Evolutionary conservation across 2,329 filamentous ascomycete species (phyloP).

Genomic region (Fusarium keratoplasticum): DNA sequence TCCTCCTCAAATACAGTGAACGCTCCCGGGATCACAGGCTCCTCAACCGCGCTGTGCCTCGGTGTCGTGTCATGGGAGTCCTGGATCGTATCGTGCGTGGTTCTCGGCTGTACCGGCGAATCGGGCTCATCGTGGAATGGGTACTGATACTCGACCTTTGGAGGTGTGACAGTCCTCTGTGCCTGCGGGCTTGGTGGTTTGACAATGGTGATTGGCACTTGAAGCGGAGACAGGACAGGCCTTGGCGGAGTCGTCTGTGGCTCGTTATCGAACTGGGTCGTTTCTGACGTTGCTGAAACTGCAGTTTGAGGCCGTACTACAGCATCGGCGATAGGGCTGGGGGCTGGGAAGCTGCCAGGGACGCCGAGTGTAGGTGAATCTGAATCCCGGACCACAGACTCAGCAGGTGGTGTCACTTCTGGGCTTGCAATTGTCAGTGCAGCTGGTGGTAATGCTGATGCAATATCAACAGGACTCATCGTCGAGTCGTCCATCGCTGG

Average conservation of each 20-base stretch:
- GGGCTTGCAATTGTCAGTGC: conserved; percentile 32
- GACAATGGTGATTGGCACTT: conserved; percentile 42
- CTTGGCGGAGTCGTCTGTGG: conserved; percentile 69
- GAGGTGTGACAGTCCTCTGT: conserved; percentile 29
- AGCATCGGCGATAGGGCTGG: conserved; percentile 51
- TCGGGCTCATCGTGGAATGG: conserved; percentile 61
- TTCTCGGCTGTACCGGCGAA: conserved; percentile 27
- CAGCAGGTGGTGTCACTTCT: conserved; percentile 16
- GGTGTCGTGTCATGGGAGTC: conserved; percentile 39
- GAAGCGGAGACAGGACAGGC: conserved; percentile 45
- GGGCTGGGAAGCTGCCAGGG: conserved; percentile 69
- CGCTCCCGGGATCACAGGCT: conserved; percentile 43
- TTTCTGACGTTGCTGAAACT: conserved; percentile 68
- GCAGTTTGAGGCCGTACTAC: conserved; percentile 69
- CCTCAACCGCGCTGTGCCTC: conserved; percentile 4
- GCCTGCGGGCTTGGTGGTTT: conserved; percentile 47
- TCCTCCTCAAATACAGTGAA: conserved; percentile 53
- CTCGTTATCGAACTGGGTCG: conserved; percentile 80
- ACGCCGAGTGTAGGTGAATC: conserved; percentile 77
- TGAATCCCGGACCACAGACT: conserved; percentile 37
- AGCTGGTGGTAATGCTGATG: conserved; percentile 39
- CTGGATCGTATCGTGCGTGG: conserved; percentile 10
- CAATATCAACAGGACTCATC: conserved; percentile 37
- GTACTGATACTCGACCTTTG: conserved; percentile 60
- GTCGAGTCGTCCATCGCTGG: conserved; percentile 34